Percentiles rank a stretch among this genome's conserved stretches.
phyloP scores from a whole-genome alignment of 805 yeast species.

The Pichia paraexigua region DNA sequence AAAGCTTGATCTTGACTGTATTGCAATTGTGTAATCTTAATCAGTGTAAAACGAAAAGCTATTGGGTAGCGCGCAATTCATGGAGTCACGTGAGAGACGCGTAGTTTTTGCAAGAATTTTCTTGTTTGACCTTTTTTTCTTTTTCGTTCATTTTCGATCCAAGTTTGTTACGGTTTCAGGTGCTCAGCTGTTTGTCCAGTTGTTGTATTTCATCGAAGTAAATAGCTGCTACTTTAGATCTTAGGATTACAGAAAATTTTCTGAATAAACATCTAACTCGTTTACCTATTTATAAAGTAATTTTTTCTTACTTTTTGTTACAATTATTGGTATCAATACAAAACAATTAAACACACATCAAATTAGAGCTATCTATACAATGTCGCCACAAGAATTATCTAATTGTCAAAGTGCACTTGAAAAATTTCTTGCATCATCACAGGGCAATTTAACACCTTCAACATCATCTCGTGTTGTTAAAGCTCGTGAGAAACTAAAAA shows the following conservation, averaged over 20 bases:
- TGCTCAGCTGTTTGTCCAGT: background rate
- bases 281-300: background rate
- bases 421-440: slow-evolving; percentile 43
- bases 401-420: slow-evolving; percentile 31
- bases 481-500: slow-evolving; percentile 79
- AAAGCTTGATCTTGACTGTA: background rate
- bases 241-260: background rate
- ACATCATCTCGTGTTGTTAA: slow-evolving; percentile 59
- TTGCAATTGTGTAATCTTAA: background rate
- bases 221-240: background rate
- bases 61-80: background rate
- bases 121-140: background rate
- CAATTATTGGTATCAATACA: background rate
- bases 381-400: slow-evolving; percentile 8
- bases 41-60: background rate
- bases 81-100: background rate
- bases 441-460: slow-evolving; percentile 35
- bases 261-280: background rate
- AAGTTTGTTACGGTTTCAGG: background rate
- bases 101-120: background rate
- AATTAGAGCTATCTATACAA: background rate
- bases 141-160: background rate
- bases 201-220: background rate
- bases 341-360: background rate
- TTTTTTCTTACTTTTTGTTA: too few relatives aligned